These are phyloP conservation scores for Westerdykella ornata DNA, from an alignment of 2,329 filamentous ascomycete species.

Conservation along the genomic window DNA sequence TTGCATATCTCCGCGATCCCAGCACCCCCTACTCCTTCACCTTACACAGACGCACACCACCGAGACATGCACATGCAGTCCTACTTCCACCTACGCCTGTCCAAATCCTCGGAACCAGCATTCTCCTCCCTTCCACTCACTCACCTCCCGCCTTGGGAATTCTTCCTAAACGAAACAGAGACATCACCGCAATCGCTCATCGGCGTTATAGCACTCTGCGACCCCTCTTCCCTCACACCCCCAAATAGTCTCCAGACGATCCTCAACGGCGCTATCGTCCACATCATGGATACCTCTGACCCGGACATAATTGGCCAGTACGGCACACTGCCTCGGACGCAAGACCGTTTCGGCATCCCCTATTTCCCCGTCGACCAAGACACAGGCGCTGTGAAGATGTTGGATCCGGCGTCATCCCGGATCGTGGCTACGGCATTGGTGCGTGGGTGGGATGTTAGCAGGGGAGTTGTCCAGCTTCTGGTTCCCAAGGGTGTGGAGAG, in stretches of 20 bases:
- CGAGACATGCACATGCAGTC: slow-evolving; percentile 72
- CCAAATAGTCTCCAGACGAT: slow-evolving; percentile 55
- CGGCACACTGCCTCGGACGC: slow-evolving; percentile 34
- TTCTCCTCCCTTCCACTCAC: slow-evolving; percentile 55
- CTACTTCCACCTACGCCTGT: slow-evolving; percentile 59
- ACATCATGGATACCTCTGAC: slow-evolving; percentile 57
- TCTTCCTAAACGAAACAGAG: slow-evolving; percentile 51
- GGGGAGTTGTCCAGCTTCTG: slow-evolving; percentile 55
- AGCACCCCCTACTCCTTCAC: slow-evolving; percentile 35
- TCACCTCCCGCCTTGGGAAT: slow-evolving; percentile 52
- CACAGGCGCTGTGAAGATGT: slow-evolving; percentile 41
- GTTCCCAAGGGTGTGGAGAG: slow-evolving; percentile 49
- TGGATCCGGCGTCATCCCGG: slow-evolving; percentile 55
- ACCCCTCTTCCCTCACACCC: slow-evolving; percentile 45
- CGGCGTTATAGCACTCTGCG: slow-evolving; percentile 63
- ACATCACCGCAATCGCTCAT: slow-evolving; percentile 46
- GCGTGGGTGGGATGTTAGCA: slow-evolving; percentile 57
- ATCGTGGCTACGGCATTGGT: slow-evolving; percentile 61
- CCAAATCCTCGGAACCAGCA: slow-evolving; percentile 17
- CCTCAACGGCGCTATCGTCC: slow-evolving; percentile 64
- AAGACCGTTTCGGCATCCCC: slow-evolving; percentile 51
- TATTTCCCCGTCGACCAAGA: slow-evolving; percentile 48
- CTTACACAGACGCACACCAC: slow-evolving; percentile 58
- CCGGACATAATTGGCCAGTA: slow-evolving; percentile 17
- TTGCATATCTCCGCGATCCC: slow-evolving; percentile 50